Base-by-base conservation (phyloP, 2,329 filamentous ascomycete genomes). In the Cryphonectria carpinicola region DNA sequence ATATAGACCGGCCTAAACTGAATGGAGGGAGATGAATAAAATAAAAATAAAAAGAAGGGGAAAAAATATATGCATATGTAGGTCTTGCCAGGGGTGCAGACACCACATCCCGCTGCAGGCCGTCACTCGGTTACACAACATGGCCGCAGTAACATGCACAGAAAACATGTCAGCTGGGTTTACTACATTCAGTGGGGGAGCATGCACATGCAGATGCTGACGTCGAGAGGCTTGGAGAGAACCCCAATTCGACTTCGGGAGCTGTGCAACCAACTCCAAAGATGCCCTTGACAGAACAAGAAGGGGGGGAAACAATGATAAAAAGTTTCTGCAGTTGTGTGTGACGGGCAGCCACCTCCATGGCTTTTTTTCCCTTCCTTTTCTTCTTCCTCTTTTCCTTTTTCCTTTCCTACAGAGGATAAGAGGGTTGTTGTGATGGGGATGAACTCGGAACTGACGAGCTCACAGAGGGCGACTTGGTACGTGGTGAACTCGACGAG, bases 381-480 rank as follows among this genome's bases (percentile, higher is more conserved):
- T 10, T 10, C 11, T 10, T 39, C 37, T 10, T 37, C 37, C 8
- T 39, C 11, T 39, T 39, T 10, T 39, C 37, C 37, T 39, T 11
- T 39, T 39, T 25, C 28, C 3, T 58, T 25, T 22, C 11, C 66
- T 64, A 67, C 25, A 52, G 41, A 8, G 65, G 68, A 19, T 39
- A 43, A 25, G n/a, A 60, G 3, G 66, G 70, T 13, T 43, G 41
- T 14, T 46, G 65, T 25, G 54, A 46, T 66, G 37, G 62, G 54
- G 72, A 65, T 54, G 61, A 63, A 54, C 77, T 80, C 35, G 78
- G 79, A 1, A 49, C 70, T 75, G 78, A 83, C 28, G 79, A 78
- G 41, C 79, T 78, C 68, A 80, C 81, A 11, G 80, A 80, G 58
- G 80, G 74, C 6, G 80, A 82, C n/a, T 77, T 75, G 2, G 76